Percentiles rank a stretch among this genome's conserved stretches.
Conservation (phyloP, 2,329 filamentous ascomycete species). For the Harringtonia aguacate region DNA sequence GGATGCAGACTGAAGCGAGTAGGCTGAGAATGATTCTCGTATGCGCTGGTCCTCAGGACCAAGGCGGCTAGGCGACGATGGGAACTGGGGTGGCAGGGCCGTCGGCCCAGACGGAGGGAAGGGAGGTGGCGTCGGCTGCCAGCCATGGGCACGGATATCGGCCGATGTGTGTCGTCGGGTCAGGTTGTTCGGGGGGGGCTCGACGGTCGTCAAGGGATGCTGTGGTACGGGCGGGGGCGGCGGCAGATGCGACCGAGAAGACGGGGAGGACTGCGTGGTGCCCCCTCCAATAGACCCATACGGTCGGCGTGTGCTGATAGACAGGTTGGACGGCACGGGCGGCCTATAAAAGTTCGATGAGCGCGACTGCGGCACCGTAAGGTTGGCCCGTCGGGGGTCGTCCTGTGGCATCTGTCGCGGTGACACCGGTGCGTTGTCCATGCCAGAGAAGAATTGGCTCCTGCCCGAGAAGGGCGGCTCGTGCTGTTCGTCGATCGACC, state of each 20-base stretch:
- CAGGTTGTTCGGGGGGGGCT: conserved; percentile 57
- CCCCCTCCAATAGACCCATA: conserved; percentile 71
- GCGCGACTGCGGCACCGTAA: conserved; percentile 50
- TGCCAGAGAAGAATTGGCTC: conserved; percentile 53
- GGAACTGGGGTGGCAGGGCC: conserved; percentile 38
- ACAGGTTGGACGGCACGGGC: conserved; percentile 70
- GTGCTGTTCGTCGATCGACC: conserved; percentile 51
- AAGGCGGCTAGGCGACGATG: conserved; percentile 40
- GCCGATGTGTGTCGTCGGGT: conserved; percentile 85
- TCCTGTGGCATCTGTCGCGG: conserved; percentile 81
- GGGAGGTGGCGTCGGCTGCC: conserved; percentile 42
- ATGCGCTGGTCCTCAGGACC: conserved; percentile 43
- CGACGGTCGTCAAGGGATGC: conserved; percentile 36
- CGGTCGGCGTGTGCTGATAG: conserved; percentile 62
- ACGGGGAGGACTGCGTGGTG: conserved; percentile 57
- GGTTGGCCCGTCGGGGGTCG: conserved; percentile 62
- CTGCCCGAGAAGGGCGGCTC: conserved; percentile 56
- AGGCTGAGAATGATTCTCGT: conserved; percentile 45
- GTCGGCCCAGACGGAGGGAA: neutral
- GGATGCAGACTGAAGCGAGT: conserved; percentile 34
- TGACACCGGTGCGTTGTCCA: conserved; percentile 73
- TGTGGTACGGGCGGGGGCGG: conserved; percentile 39
- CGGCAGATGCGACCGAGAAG: conserved; percentile 57
- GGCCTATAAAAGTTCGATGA: conserved; percentile 58
- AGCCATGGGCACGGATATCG: conserved; percentile 83